Base-by-base conservation (phyloP, 495 filamentous ascomycete genomes). In the Hyaloscypha bicolor region DNA sequence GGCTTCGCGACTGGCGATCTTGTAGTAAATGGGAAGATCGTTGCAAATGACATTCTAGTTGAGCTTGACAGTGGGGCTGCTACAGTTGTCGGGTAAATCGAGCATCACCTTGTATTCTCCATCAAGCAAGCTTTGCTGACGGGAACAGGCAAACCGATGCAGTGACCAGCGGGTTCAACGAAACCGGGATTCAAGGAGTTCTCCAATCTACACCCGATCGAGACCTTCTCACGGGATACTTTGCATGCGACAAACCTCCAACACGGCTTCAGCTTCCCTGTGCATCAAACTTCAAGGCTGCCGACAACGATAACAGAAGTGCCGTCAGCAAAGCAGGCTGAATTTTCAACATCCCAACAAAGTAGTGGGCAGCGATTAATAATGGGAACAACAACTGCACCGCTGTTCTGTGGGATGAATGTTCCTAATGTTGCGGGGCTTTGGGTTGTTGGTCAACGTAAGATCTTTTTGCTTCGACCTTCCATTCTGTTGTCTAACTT, bases 381-480 rank as follows among this genome's bases (percentile, higher is more conserved):
- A 67, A 58, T 12, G 58, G 45, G 9, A 48, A 55, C 12, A 67
- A 67, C 32, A 37, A 37, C 3, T 67, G 65, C 35, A 67, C 65
- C 1, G 31, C 57, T 12, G 29, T 9, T 22, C 56, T 67, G 25
- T 19, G 55, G 39, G 65, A 57, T 12, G 55, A 51, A 67, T 55
- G 65, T 37, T 6, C 35, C 35, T 37, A 37, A 67, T n/a, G 42
- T 62, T 6, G 30, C 25, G 14, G 58, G 33, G 19, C 62, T 11
- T 53, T 66, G 65, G 65, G 29, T 67, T 25, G 33, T 67, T 55
- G 65, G 65, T n/a, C 65, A 67, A 39, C 37, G 35, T 66, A 21
- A 53, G 51, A 9, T n/a, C 19, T n/a, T 53, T 6, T 53, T 14
- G 19, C 2, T 53, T 53, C 22, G 25, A 2, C 22, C 51, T 6